phyloP scores from a whole-genome alignment of 2,329 filamentous ascomycete genomes.

The Chrysoporthe cubensis region DNA sequence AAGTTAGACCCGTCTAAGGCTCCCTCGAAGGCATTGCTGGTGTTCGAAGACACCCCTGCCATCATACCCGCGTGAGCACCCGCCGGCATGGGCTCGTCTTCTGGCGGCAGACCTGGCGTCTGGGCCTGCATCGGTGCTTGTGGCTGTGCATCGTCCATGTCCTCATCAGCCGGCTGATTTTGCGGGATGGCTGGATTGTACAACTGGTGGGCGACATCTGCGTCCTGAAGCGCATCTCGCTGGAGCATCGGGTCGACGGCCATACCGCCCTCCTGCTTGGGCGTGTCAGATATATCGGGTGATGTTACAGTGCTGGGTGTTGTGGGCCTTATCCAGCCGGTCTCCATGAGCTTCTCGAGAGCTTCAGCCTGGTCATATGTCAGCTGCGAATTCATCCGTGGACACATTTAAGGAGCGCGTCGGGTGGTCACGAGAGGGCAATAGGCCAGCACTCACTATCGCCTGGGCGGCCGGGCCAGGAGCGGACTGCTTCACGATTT shows the following conservation, averaged over 20 bases:
- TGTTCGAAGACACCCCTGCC: slow-evolving; percentile 32
- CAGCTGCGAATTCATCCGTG: background rate
- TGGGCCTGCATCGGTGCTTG: slow-evolving; percentile 23
- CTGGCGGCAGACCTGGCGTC: slow-evolving; percentile 24
- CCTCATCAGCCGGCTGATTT: slow-evolving; percentile 23
- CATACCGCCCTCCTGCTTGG: slow-evolving; percentile 19
- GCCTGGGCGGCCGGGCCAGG: slow-evolving; percentile 54
- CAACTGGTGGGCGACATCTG: slow-evolving; percentile 28
- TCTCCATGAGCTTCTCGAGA: slow-evolving; percentile 54
- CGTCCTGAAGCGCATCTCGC: slow-evolving; percentile 29
- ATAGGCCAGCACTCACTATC: slow-evolving; percentile 43
- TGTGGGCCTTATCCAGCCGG: slow-evolving; percentile 38
- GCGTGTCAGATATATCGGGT: slow-evolving; percentile 20
- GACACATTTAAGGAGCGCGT: background rate
- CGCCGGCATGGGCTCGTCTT: slow-evolving; percentile 25
- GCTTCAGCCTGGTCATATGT: slow-evolving; percentile 42
- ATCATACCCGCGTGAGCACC: slow-evolving; percentile 27
- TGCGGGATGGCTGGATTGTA: slow-evolving; percentile 29
- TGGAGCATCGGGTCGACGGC: slow-evolving; percentile 29
- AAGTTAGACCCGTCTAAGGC: slow-evolving; percentile 40
- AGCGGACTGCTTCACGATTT: slow-evolving; percentile 55
- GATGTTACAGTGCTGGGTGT: slow-evolving; percentile 36
- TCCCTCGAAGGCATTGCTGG: slow-evolving; percentile 41
- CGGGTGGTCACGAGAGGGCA: background rate
- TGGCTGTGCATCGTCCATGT: slow-evolving; percentile 30